Evolutionary conservation across 768 basidiomycete genomes (phyloP).

Genomic region (Cytidiella melzeri): DNA sequence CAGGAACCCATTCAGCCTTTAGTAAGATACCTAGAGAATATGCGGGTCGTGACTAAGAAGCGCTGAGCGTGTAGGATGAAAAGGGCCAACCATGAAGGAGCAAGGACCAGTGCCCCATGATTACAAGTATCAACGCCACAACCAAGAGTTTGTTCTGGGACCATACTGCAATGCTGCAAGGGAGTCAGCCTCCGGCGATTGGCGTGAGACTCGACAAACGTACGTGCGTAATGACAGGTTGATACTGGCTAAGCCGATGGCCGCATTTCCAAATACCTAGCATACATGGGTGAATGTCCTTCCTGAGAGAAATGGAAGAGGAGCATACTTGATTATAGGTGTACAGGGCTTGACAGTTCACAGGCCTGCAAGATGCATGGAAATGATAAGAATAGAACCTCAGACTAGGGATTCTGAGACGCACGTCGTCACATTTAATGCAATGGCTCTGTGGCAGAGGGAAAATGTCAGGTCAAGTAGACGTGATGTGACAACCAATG

Average conservation of each 20-base stretch:
- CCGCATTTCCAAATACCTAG: conserved; percentile 39
- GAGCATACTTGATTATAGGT: conserved; percentile 38
- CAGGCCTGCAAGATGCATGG: conserved; percentile 20
- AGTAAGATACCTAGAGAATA: conserved; percentile 46
- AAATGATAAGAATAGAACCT: not conserved
- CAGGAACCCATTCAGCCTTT: conserved; percentile 47
- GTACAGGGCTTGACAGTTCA: conserved; percentile 43
- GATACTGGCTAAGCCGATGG: conserved; percentile 40
- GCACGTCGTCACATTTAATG: conserved; percentile 32
- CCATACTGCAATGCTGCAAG: conserved; percentile 56
- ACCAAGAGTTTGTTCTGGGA: conserved; percentile 50
- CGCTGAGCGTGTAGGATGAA: not conserved
- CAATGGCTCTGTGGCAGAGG: conserved; percentile 25
- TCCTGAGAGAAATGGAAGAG: conserved; percentile 3
- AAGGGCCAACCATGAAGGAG: conserved; percentile 49
- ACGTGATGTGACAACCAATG: too few species aligned
- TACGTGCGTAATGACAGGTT: conserved; percentile 43
- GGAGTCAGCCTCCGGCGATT: not conserved
- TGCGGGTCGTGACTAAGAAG: not conserved
- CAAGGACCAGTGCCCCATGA: conserved; percentile 66
- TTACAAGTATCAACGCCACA: conserved; percentile 42
- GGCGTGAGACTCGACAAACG: conserved; percentile 1
- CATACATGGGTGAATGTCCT: too few species aligned
- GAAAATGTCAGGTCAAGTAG: not conserved
- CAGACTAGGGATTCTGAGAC: not conserved